Conservation (phyloP, 2,329 filamentous ascomycete species). For the Neofusicoccum umdonicola region DNA sequence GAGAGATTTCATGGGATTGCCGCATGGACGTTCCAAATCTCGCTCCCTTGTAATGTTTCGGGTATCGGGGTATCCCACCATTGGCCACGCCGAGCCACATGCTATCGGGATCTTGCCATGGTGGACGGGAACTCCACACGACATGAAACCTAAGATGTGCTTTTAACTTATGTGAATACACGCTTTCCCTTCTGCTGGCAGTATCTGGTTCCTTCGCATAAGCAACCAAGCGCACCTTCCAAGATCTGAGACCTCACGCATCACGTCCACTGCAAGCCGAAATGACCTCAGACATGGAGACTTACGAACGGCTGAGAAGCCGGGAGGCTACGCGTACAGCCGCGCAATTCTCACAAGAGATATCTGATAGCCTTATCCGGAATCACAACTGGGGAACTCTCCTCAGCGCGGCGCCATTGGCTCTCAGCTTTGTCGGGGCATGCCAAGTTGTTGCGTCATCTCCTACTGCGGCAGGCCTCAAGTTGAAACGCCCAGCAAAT, state of each 20-base stretch:
- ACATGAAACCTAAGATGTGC: background rate
- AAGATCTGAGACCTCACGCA: background rate
- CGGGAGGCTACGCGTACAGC: slow-evolving; percentile 25
- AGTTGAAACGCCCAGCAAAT: background rate
- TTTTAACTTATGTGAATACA: background rate
- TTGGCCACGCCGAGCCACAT: background rate
- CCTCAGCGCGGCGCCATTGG: slow-evolving; percentile 7
- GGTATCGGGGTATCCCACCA: background rate
- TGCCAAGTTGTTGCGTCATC: slow-evolving; percentile 15
- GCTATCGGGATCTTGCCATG: background rate
- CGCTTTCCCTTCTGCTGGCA: background rate
- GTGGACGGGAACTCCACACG: background rate
- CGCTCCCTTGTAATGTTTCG: background rate
- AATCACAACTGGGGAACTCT: slow-evolving; percentile 7
- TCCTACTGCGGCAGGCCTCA: background rate
- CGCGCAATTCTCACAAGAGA: background rate
- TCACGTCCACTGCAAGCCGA: background rate
- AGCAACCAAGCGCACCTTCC: background rate
- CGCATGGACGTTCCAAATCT: slow-evolving; percentile 6
- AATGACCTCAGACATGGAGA: background rate
- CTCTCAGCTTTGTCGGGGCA: slow-evolving; percentile 7
- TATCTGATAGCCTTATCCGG: slow-evolving; percentile 10
- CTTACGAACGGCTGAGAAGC: slow-evolving; percentile 2
- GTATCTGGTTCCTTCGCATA: background rate
- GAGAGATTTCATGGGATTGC: background rate